These are phyloP conservation scores for Fusarium burgessii DNA, from an alignment of 2,329 filamentous ascomycete species.

Conservation along the genomic window DNA sequence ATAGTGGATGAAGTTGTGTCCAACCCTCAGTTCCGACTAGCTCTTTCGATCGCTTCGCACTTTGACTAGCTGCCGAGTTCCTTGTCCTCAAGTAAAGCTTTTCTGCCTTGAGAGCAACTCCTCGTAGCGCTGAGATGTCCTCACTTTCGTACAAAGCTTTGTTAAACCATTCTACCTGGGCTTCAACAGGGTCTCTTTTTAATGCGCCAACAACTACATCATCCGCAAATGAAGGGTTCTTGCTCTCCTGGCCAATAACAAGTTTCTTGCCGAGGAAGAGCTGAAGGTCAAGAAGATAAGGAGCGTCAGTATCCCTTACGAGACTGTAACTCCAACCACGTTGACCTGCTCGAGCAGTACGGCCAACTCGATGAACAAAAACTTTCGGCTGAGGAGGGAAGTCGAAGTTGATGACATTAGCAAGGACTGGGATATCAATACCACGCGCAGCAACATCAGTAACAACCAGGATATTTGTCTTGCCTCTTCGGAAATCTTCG, in stretches of 20 bases:
- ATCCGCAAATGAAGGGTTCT: constrained; percentile 77
- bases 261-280: constrained; percentile 91
- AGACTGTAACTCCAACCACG: constrained; percentile 96
- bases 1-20: constrained; percentile 82
- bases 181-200: constrained; percentile 78
- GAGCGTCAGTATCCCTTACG: constrained; percentile 86
- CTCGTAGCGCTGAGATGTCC: constrained; percentile 77
- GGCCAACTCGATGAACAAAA: constrained; percentile 94
- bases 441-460: constrained; percentile 96
- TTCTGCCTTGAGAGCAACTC: constrained; percentile 87
- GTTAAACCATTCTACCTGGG: constrained; percentile 83
- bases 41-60: constrained; percentile 87
- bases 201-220: constrained; percentile 87
- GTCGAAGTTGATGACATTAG: constrained; percentile 98
- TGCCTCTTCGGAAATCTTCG: constrained; percentile 85
- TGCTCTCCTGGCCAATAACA: constrained; percentile 76
- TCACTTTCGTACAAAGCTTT: constrained; percentile 80
- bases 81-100: constrained; percentile 91
- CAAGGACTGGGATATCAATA: constrained; percentile 96
- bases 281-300: constrained; percentile 93
- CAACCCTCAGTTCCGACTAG: constrained; percentile 77
- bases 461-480: constrained; percentile 91
- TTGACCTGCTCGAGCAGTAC: constrained; percentile 93
- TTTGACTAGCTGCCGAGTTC: constrained; percentile 89
- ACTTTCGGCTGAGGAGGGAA: constrained; percentile 97